Base-by-base conservation (phyloP, 1,284 basidiomycete species). In the Ustilago nuda region DNA sequence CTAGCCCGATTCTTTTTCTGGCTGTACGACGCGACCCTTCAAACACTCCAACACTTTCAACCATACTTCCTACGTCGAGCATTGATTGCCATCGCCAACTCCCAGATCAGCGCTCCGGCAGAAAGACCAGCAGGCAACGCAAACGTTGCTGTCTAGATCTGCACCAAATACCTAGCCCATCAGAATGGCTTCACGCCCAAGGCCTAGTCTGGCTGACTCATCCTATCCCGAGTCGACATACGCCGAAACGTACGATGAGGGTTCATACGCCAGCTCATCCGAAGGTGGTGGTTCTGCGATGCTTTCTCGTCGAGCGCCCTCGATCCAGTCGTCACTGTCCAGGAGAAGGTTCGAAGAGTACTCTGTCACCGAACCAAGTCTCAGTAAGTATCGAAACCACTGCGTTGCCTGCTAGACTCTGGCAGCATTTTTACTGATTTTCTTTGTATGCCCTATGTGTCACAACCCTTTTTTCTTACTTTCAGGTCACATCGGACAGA, bases 211-310 rank as follows among this genome's bases (percentile, higher is more conserved):
- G 4, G 73, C 73, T 19, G 73, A 76, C 55, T 55, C 63, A 23
- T 67, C 68, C 23, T 71, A 72, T 27, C 61, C 70, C 11, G 70
- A 72, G 30, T 73, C 71, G n/a, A 58, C 62, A 23, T 73, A 72
- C 32, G 69, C 69, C n/a, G 74, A 72, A 48, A 71, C 61, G 3
- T 67, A 67, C 60, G 70, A 76, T 36, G 69, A 72, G 30, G 56
- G 56, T 27, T 76, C 73, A 1, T 71, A 71, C 39, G 73, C 73
- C n/a, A 76, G 73, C 56, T 76, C 73, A 8, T 76, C 73, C 37
- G 73, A 76, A 35, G 73, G 73, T 9, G 73, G 73, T 8, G 73
- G 68, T 35, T 76, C 73, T 2, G 73, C 73, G 19, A 76, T 76
- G 73, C 73, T 76, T 8, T 76, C 73, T 1, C 68, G 73, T 27